Evolutionary conservation across 1,139 yeast genomes (phyloP), one percentile per base, ranked within the genome.

Genomic region (Yamadazyma dushanensis): DNA sequence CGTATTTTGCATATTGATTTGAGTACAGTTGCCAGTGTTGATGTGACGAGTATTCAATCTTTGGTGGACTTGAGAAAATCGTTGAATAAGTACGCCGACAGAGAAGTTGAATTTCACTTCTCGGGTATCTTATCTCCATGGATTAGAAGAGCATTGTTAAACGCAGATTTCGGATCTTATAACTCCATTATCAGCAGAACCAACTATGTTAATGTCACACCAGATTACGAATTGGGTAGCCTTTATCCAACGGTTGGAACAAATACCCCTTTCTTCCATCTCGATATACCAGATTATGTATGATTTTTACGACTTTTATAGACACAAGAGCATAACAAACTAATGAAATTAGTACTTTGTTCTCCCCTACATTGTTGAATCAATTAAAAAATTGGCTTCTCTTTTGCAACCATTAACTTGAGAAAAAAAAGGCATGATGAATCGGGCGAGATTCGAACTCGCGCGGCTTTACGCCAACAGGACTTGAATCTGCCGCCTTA

Each of bases 71-170:
- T 86, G 51, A 73, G 86, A 47, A 83, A 80, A 46, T 81, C 88
- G 7, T 61, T 87, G 39, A 81, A 82, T 58, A 72, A 70, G 38
- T 87, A 85, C 53, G 86, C 95, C 26, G 90, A 86, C 53, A 70
- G 84, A 41, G 90, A 85, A 48, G 92, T 88, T 38, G 96, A 89
- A 59, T 82, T 82, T 63, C 97, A 90, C 58, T 89, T 90, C 56
- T 79, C 87, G 10, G 95, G 96, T 17, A 78, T 90, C 26, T 65
- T 83, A 37, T 81, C 87, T 38, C 89, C 92, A 8, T 89, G 97
- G 97, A 76, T 86, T 38, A 78, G 88, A 54, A 75, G 94, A 51
- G 87, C 83, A 8, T 72, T 90, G 47, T 57, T 83, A 32, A 77
- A 80, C 48, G 82, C 83, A 39, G 95, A 95, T 1, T 89, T 89